Conservation (phyloP, 352 stramenopile species). For the Globisporangium polare region DNA sequence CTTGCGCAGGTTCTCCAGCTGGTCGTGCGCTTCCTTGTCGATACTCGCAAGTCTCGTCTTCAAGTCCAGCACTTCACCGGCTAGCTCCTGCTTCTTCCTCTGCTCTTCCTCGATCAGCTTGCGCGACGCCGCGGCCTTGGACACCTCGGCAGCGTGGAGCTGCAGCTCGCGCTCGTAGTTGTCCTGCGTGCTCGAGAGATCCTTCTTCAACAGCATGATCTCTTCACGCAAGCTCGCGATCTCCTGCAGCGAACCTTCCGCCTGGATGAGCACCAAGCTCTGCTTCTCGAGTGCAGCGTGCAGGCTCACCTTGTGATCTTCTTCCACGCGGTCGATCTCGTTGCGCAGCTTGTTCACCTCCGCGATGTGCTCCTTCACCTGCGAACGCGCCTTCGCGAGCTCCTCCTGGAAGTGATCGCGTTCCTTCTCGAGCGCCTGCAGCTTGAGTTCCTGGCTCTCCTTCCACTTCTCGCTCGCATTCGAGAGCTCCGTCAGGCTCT, state of each 20-base stretch:
- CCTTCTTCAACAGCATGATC: slow-evolving; percentile 35
- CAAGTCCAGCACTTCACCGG: slow-evolving; percentile 35
- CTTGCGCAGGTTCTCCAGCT: slow-evolving; percentile 44
- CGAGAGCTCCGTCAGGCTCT: slow-evolving; percentile 59
- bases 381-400: slow-evolving; percentile 36
- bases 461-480: slow-evolving; percentile 64
- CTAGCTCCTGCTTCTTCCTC: slow-evolving; percentile 30
- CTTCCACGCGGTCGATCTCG: slow-evolving; percentile 49
- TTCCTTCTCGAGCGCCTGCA: slow-evolving; percentile 39
- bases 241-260: slow-evolving; percentile 37
- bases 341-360: slow-evolving; percentile 64
- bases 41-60: slow-evolving; percentile 33
- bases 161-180: slow-evolving; percentile 87
- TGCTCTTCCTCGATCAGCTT: slow-evolving; percentile 52
- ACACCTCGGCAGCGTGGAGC: slow-evolving; percentile 62
- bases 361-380: slow-evolving; percentile 53
- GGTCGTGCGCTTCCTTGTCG: slow-evolving; percentile 30
- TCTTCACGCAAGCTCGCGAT: slow-evolving; percentile 44
- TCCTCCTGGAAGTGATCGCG: slow-evolving; percentile 35
- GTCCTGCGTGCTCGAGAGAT: slow-evolving; percentile 47
- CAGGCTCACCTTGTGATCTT: slow-evolving; percentile 32
- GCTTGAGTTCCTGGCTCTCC: slow-evolving; percentile 39
- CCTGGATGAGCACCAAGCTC: slow-evolving; percentile 42
- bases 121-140: slow-evolving; percentile 43
- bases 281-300: slow-evolving; percentile 43